These are phyloP conservation scores for Diutina scorzettiae DNA, from an alignment of 1,139 yeast genomes.

Conservation along the genomic window DNA sequence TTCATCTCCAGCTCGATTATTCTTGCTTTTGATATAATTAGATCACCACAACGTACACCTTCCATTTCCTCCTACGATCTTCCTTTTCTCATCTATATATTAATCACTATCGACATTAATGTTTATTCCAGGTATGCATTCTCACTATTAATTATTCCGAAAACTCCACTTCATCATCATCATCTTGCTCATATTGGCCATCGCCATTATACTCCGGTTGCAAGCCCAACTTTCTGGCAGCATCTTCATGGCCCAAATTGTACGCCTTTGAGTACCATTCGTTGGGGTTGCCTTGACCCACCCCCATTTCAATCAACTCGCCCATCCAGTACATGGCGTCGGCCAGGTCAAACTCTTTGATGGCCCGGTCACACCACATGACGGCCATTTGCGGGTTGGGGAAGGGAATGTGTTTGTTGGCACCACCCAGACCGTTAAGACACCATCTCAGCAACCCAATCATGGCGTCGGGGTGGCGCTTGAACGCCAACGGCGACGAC, in stretches of 20 bases:
- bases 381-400: conserved; percentile 72
- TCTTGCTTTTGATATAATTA: no score
- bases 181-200: conserved; percentile 2
- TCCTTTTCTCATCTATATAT: no score
- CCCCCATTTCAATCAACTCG: conserved; percentile 66
- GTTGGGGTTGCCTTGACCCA: conserved; percentile 14
- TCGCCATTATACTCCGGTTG: conserved; percentile 5
- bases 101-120: no score
- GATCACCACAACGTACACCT: no score
- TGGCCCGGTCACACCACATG: conserved; percentile 81
- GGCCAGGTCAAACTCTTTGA: conserved; percentile 57
- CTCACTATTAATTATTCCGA: neutral
- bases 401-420: conserved; percentile 36
- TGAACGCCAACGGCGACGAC: conserved; percentile 31
- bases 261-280: conserved; percentile 8
- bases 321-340: conserved; percentile 85
- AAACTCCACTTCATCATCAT: conserved; percentile 5
- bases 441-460: conserved; percentile 90
- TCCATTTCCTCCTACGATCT: no score
- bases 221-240: conserved; percentile 6
- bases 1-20: no score
- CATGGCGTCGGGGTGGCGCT: conserved; percentile 79
- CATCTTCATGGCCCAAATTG: conserved; percentile 7
- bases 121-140: no score
- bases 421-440: conserved; percentile 65